These are phyloP conservation scores for Chalciporus sp. DNA, from an alignment of 1,284 basidiomycete species.

Conservation along the genomic window DNA sequence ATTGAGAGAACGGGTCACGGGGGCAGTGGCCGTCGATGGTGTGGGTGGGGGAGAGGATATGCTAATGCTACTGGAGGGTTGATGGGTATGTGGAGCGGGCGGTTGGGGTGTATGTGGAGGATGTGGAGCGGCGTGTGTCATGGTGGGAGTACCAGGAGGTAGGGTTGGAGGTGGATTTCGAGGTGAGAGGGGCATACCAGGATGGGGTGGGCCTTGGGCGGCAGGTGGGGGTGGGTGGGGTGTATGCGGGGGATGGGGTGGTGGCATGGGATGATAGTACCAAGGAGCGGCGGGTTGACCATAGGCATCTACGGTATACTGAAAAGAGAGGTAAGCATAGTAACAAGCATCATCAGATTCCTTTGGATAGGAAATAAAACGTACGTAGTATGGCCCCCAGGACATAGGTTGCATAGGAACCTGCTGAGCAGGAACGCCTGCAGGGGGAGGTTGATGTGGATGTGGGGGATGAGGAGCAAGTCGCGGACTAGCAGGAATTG, in stretches of 20 bases:
- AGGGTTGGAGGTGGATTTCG: conserved; percentile 57
- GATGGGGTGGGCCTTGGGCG: conserved; percentile 44
- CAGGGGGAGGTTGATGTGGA: conserved; percentile 46
- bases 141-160: conserved; percentile 66
- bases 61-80: conserved; percentile 48
- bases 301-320: conserved; percentile 30
- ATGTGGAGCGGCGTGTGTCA: conserved; percentile 54
- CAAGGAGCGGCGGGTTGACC: conserved; percentile 26
- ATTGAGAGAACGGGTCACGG: conserved; percentile 51
- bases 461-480: conserved; percentile 60
- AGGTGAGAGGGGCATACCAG: conserved; percentile 62
- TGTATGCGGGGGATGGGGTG: conserved; percentile 37
- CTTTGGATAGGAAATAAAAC: conserved; percentile 28
- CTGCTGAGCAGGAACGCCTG: conserved; percentile 45
- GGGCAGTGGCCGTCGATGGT: conserved; percentile 50
- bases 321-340: conserved; percentile 19
- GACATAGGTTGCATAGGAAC: conserved; percentile 40
- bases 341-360: conserved; percentile 18
- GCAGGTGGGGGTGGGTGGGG: conserved; percentile 29
- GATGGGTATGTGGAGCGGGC: conserved; percentile 51
- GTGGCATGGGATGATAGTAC: conserved; percentile 41
- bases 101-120: conserved; percentile 52
- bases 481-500: conserved; percentile 65
- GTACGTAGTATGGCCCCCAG: conserved; percentile 43
- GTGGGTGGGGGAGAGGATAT: conserved; percentile 72